These are phyloP conservation scores for Cantharellus anzutake DNA, from an alignment of 768 basidiomycete species.

Conservation along the genomic window DNA sequence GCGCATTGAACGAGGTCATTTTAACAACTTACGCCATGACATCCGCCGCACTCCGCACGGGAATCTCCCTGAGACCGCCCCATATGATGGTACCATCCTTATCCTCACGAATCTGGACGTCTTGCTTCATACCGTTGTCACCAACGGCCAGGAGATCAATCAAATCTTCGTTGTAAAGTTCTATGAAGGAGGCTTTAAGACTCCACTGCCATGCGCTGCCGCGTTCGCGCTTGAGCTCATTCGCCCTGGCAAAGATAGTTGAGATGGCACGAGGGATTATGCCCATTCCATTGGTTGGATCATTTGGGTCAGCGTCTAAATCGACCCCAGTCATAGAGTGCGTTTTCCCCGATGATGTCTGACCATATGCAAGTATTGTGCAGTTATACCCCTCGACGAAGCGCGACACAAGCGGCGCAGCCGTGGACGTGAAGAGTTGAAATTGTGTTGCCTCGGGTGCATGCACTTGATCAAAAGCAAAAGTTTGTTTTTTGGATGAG, in stretches of 20 bases:
- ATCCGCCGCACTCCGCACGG: conserved; percentile 63
- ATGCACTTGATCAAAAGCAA: conserved; percentile 90
- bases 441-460: conserved; percentile 70
- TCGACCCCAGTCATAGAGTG: conserved; percentile 97
- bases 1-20: background rate
- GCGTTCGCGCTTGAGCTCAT: conserved; percentile 59
- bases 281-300: conserved; percentile 71
- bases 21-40: conserved; percentile 67
- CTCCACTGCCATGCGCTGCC: conserved; percentile 55
- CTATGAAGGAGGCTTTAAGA: conserved; percentile 85
- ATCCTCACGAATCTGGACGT: conserved; percentile 92
- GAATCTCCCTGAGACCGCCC: conserved; percentile 86
- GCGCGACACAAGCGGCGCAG: conserved; percentile 65
- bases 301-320: conserved; percentile 70
- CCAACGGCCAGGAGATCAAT: conserved; percentile 79
- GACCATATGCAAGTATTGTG: conserved; percentile 94
- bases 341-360: conserved; percentile 92
- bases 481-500: conserved; percentile 56
- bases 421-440: conserved; percentile 68
- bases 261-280: conserved; percentile 90
- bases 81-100: conserved; percentile 94
- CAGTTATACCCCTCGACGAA: conserved; percentile 94
- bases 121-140: conserved; percentile 43
- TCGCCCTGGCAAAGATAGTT: conserved; percentile 64
- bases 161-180: conserved; percentile 98